phyloP scores from a whole-genome alignment of 352 stramenopile genomes.

The Globisporangium emineosum region DNA sequence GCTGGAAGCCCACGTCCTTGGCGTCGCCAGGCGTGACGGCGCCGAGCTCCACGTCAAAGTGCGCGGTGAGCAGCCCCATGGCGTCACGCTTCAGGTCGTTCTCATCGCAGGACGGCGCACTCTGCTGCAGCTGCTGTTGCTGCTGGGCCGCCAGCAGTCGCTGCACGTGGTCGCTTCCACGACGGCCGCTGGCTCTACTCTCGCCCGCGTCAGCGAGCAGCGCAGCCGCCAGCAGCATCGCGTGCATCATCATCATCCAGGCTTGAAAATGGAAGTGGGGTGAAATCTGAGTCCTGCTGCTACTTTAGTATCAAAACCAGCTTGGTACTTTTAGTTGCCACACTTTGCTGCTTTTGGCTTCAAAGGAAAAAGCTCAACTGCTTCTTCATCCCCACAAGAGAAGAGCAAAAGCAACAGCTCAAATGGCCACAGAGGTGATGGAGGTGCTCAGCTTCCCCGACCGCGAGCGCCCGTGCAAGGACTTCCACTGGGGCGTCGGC shows the following conservation, averaged over 20 bases:
- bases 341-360: no score
- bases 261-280: constrained; percentile 13
- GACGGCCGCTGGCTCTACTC: background rate
- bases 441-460: constrained; percentile 5
- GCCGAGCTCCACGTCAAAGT: constrained; percentile 70
- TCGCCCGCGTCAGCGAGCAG: background rate
- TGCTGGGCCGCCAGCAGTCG: background rate
- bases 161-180: background rate
- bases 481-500: background rate
- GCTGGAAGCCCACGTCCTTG: constrained; percentile 66
- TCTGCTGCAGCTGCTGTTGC: background rate
- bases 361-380: no score
- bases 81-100: constrained; percentile 43
- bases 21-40: constrained; percentile 51
- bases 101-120: constrained; percentile 38
- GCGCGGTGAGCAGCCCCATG: constrained; percentile 28
- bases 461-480: background rate
- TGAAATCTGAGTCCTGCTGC: no score
- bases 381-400: no score
- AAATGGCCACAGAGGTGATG: background rate
- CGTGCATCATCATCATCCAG: no score
- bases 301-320: no score
- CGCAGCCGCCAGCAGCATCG: background rate
- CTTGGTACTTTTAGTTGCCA: no score
- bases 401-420: background rate